phyloP scores from a whole-genome alignment of 2,329 filamentous ascomycete genomes.

The Penicillium sumatraense region DNA sequence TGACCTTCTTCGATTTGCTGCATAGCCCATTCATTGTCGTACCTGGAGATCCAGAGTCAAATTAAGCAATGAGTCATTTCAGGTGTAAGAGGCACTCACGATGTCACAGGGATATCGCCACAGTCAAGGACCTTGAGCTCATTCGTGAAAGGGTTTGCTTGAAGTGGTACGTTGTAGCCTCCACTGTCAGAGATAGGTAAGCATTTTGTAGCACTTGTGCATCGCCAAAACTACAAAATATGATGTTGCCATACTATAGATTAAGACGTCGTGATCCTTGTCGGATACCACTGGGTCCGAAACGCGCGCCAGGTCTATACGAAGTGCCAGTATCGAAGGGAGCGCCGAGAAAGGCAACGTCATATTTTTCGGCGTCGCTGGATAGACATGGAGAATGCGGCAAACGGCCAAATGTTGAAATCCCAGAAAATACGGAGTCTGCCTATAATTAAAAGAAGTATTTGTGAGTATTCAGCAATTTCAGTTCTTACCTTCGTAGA shows the following conservation, averaged over 20 bases:
- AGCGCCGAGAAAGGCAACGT: conserved; percentile 81
- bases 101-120: conserved; percentile 83
- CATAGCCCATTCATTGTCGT: conserved; percentile 81
- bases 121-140: conserved; percentile 83
- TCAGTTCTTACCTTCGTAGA: too few relatives aligned
- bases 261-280: conserved; percentile 85
- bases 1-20: conserved; percentile 87
- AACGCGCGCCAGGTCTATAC: conserved; percentile 81
- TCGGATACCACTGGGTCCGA: conserved; percentile 81
- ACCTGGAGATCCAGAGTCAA: conserved; percentile 51
- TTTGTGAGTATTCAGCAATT: too few relatives aligned
- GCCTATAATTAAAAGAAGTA: conserved; percentile 56
- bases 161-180: conserved; percentile 82
- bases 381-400: conserved; percentile 77
- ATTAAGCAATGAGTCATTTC: conserved; percentile 44
- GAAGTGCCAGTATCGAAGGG: conserved; percentile 87
- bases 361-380: conserved; percentile 72
- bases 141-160: conserved; percentile 78
- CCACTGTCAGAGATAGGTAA: too few relatives aligned
- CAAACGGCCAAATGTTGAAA: conserved; percentile 81
- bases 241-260: conserved; percentile 70
- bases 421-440: conserved; percentile 86
- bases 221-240: too few relatives aligned
- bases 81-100: too few relatives aligned
- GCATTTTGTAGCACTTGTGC: too few relatives aligned